Evolutionary conservation across 768 basidiomycete species (phyloP).

Genomic region (Pleurotus djamor): DNA sequence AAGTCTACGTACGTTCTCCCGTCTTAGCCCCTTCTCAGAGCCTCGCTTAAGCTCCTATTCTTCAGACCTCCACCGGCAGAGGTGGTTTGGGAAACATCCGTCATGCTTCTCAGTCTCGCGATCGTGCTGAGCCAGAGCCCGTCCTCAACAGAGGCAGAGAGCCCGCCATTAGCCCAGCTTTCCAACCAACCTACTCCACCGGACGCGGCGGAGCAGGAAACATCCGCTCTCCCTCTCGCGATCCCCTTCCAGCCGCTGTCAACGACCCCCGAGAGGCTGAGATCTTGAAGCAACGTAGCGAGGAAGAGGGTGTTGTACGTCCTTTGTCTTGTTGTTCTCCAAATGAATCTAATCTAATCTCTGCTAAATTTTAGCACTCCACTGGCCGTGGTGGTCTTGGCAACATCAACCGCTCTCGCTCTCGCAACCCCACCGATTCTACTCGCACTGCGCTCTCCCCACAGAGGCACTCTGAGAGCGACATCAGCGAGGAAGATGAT

Average conservation of each 20-base stretch:
- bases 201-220: constrained; percentile 88
- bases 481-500: constrained; percentile 9
- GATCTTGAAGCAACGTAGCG: constrained; percentile 32
- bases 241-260: constrained; percentile 26
- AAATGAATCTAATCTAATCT: neutral
- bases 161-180: constrained; percentile 28
- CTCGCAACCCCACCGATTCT: constrained; percentile 31
- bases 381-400: constrained; percentile 66
- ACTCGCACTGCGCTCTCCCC: neutral
- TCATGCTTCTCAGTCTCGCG: constrained; percentile 41
- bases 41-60: neutral
- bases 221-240: constrained; percentile 76
- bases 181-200: constrained; percentile 43
- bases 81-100: constrained; percentile 73
- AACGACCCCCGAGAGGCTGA: constrained; percentile 29
- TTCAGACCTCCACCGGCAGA: constrained; percentile 57
- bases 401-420: constrained; percentile 60
- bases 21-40: constrained; percentile 2
- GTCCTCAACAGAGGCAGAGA: constrained; percentile 62
- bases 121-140: constrained; percentile 54
- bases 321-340: neutral
- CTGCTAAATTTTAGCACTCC: constrained; percentile 37
- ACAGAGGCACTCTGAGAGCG: constrained; percentile 9
- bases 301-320: constrained; percentile 20
- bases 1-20: constrained; percentile 46